Percentiles rank a stretch among this genome's conserved stretches.
Evolutionary conservation across 2,329 filamentous ascomycete genomes (phyloP).

Genomic region (Knufia petricola): DNA sequence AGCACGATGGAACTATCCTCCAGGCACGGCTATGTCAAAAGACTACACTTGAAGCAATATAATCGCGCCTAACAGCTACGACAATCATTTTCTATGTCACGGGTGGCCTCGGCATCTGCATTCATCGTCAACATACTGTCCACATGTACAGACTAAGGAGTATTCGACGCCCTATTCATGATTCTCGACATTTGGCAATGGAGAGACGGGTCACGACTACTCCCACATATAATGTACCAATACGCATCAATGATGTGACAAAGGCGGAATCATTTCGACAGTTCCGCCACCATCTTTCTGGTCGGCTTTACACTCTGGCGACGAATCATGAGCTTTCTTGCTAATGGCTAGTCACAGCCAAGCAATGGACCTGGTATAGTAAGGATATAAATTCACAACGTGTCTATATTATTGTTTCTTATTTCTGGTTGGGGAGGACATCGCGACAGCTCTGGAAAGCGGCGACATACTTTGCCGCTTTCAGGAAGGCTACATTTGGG

Average conservation of each 20-base stretch:
- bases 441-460: background rate
- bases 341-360: background rate
- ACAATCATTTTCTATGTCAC: background rate
- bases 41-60: constrained; percentile 7
- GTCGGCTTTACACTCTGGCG: background rate
- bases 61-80: background rate
- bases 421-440: background rate
- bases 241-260: background rate
- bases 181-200: background rate
- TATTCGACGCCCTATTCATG: background rate
- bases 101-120: background rate
- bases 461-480: background rate
- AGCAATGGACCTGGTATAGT: background rate
- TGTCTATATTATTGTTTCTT: too few species aligned
- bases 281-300: background rate
- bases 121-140: background rate
- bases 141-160: background rate
- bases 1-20: constrained; percentile 10
- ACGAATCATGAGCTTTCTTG: background rate
- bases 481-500: background rate
- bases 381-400: background rate
- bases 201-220: background rate
- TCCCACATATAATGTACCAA: background rate
- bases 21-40: constrained; percentile 8
- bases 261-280: background rate